Evolutionary conservation across 2,329 filamentous ascomycete species (phyloP).

Genomic region (Didymella segeticola): DNA sequence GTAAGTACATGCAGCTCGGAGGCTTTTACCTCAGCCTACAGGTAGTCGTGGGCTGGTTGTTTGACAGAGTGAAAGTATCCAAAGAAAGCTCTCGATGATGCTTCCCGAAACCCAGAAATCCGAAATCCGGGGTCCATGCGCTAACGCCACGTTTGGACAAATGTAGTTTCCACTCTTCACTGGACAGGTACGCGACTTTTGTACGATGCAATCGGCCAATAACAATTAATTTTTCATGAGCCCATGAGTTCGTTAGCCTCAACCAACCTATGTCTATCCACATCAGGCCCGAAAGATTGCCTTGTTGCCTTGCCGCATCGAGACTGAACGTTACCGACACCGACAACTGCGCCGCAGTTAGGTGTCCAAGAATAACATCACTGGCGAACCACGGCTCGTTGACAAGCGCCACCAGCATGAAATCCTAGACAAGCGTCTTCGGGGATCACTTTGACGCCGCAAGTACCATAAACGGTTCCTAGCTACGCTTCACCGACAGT

Average conservation of each 20-base stretch:
- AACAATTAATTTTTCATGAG: no score
- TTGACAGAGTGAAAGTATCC: background rate
- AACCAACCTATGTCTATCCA: background rate
- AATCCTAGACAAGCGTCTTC: slow-evolving; percentile 1
- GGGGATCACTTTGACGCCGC: slow-evolving; percentile 17
- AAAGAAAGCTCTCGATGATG: slow-evolving; percentile 18
- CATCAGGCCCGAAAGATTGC: background rate
- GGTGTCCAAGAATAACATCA: slow-evolving; percentile 5
- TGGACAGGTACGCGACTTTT: background rate
- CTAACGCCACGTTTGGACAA: background rate
- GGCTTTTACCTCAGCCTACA: background rate
- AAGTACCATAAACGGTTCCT: background rate
- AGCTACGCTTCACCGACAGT: background rate
- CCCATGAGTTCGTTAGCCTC: background rate
- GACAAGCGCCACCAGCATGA: slow-evolving; percentile 13
- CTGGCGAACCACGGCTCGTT: slow-evolving; percentile 11
- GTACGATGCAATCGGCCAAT: no score
- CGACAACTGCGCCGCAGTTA: slow-evolving; percentile 13
- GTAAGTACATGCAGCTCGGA: no score
- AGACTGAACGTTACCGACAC: slow-evolving; percentile 2
- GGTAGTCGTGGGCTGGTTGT: background rate
- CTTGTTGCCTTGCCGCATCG: background rate
- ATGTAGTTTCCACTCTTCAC: background rate
- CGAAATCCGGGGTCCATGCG: background rate
- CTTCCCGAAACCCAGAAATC: background rate